Percentiles rank a stretch among this genome's conserved stretches.
Conservation (phyloP, 2,329 filamentous ascomycete genomes). For the Calonectria pauciramosa region DNA sequence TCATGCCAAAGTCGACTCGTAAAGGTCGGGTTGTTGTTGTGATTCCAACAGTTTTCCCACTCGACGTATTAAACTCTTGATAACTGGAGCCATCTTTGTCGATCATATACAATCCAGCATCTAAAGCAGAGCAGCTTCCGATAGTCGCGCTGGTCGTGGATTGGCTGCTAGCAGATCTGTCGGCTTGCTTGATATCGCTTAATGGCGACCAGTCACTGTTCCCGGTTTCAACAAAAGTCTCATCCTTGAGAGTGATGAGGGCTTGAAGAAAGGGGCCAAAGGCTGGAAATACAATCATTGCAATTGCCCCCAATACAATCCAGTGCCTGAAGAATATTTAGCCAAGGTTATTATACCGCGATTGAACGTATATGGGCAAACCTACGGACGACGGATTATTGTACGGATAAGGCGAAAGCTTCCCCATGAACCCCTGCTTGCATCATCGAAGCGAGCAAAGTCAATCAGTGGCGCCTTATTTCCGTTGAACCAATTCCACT, state of each 20-base stretch:
- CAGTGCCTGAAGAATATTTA: slow-evolving; percentile 15
- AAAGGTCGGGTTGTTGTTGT: neutral
- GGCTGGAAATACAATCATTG: slow-evolving; percentile 8
- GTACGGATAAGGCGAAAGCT: slow-evolving; percentile 19
- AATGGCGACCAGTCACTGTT: neutral
- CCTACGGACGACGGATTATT: slow-evolving; percentile 22
- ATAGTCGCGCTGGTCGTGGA: neutral
- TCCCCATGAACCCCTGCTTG: slow-evolving; percentile 29
- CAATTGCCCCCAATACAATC: slow-evolving; percentile 11
- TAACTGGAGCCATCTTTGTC: neutral
- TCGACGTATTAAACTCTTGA: neutral
- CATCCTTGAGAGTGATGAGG: slow-evolving; percentile 9
- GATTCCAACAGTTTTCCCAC: neutral
- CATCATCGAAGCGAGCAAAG: slow-evolving; percentile 35
- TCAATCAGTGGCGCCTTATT: slow-evolving; percentile 13
- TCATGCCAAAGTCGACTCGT: slow-evolving; percentile 20
- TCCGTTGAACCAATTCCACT: slow-evolving; percentile 33
- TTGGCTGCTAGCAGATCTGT: neutral
- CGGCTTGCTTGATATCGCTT: neutral
- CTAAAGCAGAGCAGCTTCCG: neutral
- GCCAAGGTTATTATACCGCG: neutral
- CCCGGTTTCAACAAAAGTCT: neutral
- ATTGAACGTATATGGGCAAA: neutral
- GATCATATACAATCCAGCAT: no score
- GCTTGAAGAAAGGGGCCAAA: slow-evolving; percentile 27